Evolutionary conservation across 1,284 basidiomycete genomes (phyloP).

Genomic region (Microbotryomycetes sp.): DNA sequence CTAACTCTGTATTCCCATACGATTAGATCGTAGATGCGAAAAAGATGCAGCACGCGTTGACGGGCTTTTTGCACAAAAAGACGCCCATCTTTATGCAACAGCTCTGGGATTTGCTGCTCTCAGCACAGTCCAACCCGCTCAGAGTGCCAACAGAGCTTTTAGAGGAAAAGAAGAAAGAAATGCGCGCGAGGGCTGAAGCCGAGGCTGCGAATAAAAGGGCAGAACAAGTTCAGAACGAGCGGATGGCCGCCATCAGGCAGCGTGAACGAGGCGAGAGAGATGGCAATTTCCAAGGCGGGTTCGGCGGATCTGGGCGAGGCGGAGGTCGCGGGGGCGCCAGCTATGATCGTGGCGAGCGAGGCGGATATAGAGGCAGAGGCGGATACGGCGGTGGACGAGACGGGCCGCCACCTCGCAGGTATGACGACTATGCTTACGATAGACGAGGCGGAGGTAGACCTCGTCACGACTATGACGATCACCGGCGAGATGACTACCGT

Average conservation of each 20-base stretch:
- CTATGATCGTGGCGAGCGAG: constrained; percentile 43
- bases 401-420: neutral
- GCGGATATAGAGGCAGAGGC: constrained; percentile 45
- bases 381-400: constrained; percentile 38
- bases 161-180: constrained; percentile 91
- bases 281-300: constrained; percentile 44
- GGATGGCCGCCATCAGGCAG: constrained; percentile 34
- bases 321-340: constrained; percentile 42
- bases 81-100: constrained; percentile 79
- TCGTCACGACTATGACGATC: neutral
- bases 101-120: constrained; percentile 82
- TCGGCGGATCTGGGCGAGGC: constrained; percentile 47
- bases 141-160: constrained; percentile 91
- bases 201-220: constrained; percentile 52
- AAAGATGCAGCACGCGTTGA: constrained; percentile 90
- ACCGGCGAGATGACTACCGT: neutral
- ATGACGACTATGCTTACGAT: constrained; percentile 3
- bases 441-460: neutral
- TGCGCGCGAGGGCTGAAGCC: constrained; percentile 65
- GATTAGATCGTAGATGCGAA: constrained; percentile 69
- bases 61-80: constrained; percentile 70
- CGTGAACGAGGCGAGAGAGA: constrained; percentile 24
- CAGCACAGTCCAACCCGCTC: constrained; percentile 78
- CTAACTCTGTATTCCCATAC: neutral
- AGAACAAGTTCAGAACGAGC: constrained; percentile 39